A percentile compares a stretch with the other conserved stretches of the same genome.
Evolutionary conservation across 495 filamentous ascomycete species (phyloP).

Genomic region (Astrothelium subdiscretum): DNA sequence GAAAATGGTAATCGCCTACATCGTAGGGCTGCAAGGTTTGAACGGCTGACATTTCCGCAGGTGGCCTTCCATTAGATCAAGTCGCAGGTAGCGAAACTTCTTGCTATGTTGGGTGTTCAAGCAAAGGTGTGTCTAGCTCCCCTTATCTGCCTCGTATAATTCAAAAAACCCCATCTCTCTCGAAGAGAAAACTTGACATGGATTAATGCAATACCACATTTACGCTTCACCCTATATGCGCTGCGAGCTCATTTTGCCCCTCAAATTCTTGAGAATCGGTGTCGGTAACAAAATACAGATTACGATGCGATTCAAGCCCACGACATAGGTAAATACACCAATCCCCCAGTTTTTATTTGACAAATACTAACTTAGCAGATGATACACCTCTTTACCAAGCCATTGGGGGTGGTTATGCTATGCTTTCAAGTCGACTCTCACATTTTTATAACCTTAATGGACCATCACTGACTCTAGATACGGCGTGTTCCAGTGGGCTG

Average conservation of each 20-base stretch:
- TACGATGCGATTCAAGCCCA: background rate
- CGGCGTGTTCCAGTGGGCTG: conserved; percentile 1
- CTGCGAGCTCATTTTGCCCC: background rate
- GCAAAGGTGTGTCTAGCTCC: background rate
- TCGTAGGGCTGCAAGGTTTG: background rate
- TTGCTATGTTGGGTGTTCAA: conserved; percentile 2
- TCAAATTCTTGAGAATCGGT: background rate
- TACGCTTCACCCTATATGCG: background rate
- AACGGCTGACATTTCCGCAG: background rate
- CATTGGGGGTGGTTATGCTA: conserved; percentile 3
- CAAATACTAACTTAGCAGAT: background rate
- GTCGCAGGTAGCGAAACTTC: background rate
- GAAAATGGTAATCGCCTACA: conserved; percentile 18
- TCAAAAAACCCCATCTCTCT: background rate
- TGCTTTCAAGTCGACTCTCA: conserved; percentile 1
- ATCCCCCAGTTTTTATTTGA: background rate
- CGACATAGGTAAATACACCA: background rate
- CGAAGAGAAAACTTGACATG: background rate
- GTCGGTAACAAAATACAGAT: background rate
- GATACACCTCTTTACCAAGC: conserved; percentile 2
- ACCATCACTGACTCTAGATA: background rate
- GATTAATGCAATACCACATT: background rate
- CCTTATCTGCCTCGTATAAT: background rate
- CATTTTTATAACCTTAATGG: conserved; percentile 2
- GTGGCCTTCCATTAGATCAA: background rate